Evolutionary conservation across 2,329 filamentous ascomycete genomes (phyloP), one percentile per base, ranked within the genome.

Genomic region (Verticillium nubilum): DNA sequence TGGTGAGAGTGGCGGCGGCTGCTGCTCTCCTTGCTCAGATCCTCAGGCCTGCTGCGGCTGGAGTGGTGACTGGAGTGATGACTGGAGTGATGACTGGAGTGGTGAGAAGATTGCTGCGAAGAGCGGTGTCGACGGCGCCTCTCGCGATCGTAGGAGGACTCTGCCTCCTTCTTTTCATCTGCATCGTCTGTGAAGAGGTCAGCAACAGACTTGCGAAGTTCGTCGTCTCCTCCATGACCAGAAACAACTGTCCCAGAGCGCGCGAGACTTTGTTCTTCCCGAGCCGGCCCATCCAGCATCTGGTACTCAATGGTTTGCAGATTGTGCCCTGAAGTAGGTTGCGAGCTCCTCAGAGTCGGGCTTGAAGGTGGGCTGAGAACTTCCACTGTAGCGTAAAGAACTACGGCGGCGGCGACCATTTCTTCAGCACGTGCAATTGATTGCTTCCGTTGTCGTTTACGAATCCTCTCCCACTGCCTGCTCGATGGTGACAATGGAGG

Each of bases 171-270:
- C 54, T 69, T 66, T 56, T 69, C 65, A 54, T 60, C 65, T 59
- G 72, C 79, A 65, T 80, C 79, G 73, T 82, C 81, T 84, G 76
- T 74, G 72, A 76, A 80, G 69, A 79, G 75, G 81, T 85, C 78
- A 85, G 82, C 76, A 79, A 79, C 76, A 72, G 76, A 74, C 71
- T 73, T 71, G 68, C 72, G 69, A 73, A 77, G 70, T 67, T 74
- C 74, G 65, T 72, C 68, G 63, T 76, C 71, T 70, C 66, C 66
- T 67, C 68, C 13, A n/a, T 17, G 25, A 9, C 10, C 50, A 55
- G 19, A 55, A n/a, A 5, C 25, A 12, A 28, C 15, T 17, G 23
- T 12, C n/a, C n/a, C 52, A 19, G 10, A 33, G 52, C 28, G 52
- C 27, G 52, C 28, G 52, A 54, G 52, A 54, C 42, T 25, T n/a